These are phyloP conservation scores for Plantago elongata DNA, from an alignment of 257 asterid genomes.

Conservation along the genomic window DNA sequence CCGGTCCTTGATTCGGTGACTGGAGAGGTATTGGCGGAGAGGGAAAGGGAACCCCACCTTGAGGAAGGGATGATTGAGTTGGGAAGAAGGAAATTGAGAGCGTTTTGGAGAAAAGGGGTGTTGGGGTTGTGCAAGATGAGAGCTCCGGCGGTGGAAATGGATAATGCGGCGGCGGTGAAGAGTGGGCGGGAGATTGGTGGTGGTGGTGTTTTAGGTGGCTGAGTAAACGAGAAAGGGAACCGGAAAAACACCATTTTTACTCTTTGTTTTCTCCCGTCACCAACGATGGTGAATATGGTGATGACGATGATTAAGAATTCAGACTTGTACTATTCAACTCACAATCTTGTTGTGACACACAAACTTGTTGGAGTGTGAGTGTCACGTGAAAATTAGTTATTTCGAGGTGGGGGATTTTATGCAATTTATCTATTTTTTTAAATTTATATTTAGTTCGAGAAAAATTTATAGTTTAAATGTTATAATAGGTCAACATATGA, in stretches of 20 bases:
- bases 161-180: slow-evolving; percentile 30
- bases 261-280: background rate
- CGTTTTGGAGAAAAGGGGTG: slow-evolving; percentile 34
- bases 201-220: slow-evolving; percentile 50
- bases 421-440: too few relatives aligned
- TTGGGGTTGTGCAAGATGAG: slow-evolving; percentile 32
- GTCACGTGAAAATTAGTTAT: too few relatives aligned
- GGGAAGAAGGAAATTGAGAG: slow-evolving; percentile 40
- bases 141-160: slow-evolving; percentile 36
- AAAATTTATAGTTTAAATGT: too few relatives aligned
- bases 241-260: slow-evolving; percentile 55
- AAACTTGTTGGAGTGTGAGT: too few relatives aligned
- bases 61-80: slow-evolving; percentile 25
- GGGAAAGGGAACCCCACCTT: slow-evolving; percentile 66
- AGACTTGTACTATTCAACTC: too few relatives aligned
- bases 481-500: too few relatives aligned
- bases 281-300: too few relatives aligned
- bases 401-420: too few relatives aligned
- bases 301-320: too few relatives aligned
- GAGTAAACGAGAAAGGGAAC: slow-evolving; percentile 91
- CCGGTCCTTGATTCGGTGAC: slow-evolving; percentile 71
- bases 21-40: slow-evolving; percentile 41
- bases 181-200: slow-evolving; percentile 26
- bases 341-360: too few relatives aligned
- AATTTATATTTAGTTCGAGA: too few relatives aligned